Conservation (phyloP, 2,329 filamentous ascomycete genomes). For the Kalaharituber pfeilii region DNA sequence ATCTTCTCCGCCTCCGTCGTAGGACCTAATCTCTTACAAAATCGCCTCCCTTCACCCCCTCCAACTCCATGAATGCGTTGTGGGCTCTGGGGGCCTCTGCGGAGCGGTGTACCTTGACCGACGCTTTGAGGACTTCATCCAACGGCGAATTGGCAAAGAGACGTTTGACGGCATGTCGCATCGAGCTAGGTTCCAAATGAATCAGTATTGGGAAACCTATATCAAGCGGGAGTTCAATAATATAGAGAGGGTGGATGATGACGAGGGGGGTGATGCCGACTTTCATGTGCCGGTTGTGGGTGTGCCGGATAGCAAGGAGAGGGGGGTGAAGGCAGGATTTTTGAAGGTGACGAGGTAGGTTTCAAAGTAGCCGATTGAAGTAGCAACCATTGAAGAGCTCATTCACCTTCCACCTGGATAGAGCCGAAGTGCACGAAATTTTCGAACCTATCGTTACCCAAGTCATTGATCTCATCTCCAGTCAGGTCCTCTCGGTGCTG, state of each 20-base stretch:
- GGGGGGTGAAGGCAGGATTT: slow-evolving; percentile 15
- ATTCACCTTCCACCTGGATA: not conserved
- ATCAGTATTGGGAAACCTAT: slow-evolving; percentile 65
- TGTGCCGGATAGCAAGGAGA: slow-evolving; percentile 13
- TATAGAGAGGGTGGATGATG: not conserved
- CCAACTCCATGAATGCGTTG: slow-evolving; percentile 59
- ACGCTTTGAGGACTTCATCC: slow-evolving; percentile 61
- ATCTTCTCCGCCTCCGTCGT: too few relatives aligned
- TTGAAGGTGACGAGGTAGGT: slow-evolving; percentile 15
- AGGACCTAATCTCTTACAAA: slow-evolving; percentile 46
- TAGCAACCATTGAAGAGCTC: not conserved
- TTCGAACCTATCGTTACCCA: slow-evolving; percentile 60
- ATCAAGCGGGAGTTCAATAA: slow-evolving; percentile 64
- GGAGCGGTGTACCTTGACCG: slow-evolving; percentile 20
- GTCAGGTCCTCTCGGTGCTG: slow-evolving; percentile 48
- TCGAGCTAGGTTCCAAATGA: slow-evolving; percentile 64
- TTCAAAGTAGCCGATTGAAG: not conserved
- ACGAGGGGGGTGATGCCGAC: slow-evolving; percentile 10
- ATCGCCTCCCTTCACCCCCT: slow-evolving; percentile 58
- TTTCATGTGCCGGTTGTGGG: slow-evolving; percentile 19
- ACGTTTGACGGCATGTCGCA: slow-evolving; percentile 60
- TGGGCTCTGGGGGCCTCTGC: slow-evolving; percentile 44
- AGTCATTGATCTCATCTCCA: slow-evolving; percentile 50
- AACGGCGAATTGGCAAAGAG: slow-evolving; percentile 45
- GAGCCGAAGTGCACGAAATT: slow-evolving; percentile 51